Evolutionary conservation across 345 rosid species (phyloP).

Genomic region (Excoecaria cochinchinensis): DNA sequence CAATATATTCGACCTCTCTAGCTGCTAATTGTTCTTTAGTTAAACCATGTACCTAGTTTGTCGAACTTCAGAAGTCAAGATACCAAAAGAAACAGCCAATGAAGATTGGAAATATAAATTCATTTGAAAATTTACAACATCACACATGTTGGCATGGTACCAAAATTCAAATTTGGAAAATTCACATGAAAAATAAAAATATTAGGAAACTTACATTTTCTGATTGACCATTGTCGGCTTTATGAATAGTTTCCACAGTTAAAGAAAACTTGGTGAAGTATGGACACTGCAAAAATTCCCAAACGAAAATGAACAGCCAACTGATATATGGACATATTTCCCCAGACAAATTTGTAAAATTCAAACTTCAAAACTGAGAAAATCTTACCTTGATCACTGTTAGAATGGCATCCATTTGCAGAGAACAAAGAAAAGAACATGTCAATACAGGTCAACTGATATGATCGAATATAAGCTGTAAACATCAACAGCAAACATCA

Average conservation of each 20-base stretch:
- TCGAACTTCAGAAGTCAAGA: slow-evolving; percentile 16
- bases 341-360: not conserved
- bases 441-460: slow-evolving; percentile 24
- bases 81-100: slow-evolving; percentile 2
- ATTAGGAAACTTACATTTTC: slow-evolving; percentile 53
- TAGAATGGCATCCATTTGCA: slow-evolving; percentile 21
- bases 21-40: slow-evolving; percentile 48
- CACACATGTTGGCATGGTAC: not conserved
- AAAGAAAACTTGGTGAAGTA: slow-evolving; percentile 61
- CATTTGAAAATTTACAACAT: not conserved
- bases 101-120: not conserved
- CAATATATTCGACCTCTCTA: slow-evolving; percentile 55
- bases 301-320: slow-evolving; percentile 17
- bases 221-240: slow-evolving; percentile 52
- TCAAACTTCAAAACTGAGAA: not conserved
- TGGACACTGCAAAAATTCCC: slow-evolving; percentile 55
- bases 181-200: not conserved
- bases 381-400: slow-evolving; percentile 63
- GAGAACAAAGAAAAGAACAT: slow-evolving; percentile 16
- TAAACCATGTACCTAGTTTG: slow-evolving; percentile 52
- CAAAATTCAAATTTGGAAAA: not conserved
- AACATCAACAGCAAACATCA: not conserved
- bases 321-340: not conserved
- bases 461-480: not conserved
- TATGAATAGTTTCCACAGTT: slow-evolving; percentile 60